Base-by-base conservation (phyloP, 495 filamentous ascomycete species). In the Polyplosphaeria fusca region DNA sequence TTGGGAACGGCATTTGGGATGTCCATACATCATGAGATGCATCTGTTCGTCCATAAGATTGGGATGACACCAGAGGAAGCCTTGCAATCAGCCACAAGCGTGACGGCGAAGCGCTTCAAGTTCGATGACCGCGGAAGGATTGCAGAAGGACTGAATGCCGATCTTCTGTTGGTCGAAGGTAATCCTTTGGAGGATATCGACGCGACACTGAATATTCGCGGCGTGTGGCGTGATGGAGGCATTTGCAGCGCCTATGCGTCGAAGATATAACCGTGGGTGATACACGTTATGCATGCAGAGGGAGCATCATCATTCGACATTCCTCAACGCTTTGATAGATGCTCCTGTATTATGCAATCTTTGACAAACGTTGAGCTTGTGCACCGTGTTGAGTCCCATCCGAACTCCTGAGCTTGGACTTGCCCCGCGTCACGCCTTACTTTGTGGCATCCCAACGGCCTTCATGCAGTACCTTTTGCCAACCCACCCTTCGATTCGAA, bases 111-210 rank as follows among this genome's bases (percentile, higher is more conserved):
- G 35, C 23, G 66, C 11, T 73, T 73, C 52, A 61, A 55, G 27
- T 68, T 71, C 45, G n/a, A 30, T 1, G 71, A 73, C 42, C 64
- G 69, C 13, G 71, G 68, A 14, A 45, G 47, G 30, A 60, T 71
- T 27, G 58, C 59, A 26, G 55, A 51, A 38, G 69, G 67, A 1
- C 39, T 68, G 42, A 63, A 63, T 20, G 71, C 68, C 12, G 71
- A 71, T 55, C 40, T 73, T 49, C 32, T 70, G 37, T 50, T 71
- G 1, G 64, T 73, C 1, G 62, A 68, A 41, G 69, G 68, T 5
- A 70, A 73, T 52, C 68, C 69, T 13, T 42, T 71, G 41, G 64
- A 63, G 41, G 55, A 73, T 43, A 73, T 72, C 40, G 62, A 68
- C 43, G 61, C 50, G 13, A 70, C 65, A 23, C 52, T 72, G 26